Evolutionary conservation across 192 early-diverging fungal species (phyloP), one percentile per base, ranked within the genome.

Genomic region (Backusella parvicylindrica): DNA sequence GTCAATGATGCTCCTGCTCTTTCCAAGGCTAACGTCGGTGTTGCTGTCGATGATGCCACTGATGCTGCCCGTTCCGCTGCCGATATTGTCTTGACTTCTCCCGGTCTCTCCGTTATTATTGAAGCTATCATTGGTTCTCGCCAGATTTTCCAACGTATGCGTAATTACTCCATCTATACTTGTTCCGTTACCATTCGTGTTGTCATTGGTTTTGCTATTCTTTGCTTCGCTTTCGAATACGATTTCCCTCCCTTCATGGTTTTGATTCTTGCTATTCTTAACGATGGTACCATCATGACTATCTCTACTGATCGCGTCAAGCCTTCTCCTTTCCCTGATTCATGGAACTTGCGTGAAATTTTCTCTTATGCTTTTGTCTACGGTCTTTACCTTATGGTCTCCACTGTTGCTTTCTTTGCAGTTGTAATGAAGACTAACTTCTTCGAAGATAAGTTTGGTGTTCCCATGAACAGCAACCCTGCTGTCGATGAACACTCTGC

Each of bases 61-160:
- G 90, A 93, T 75, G 91, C 90, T 73, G 91, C 91, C 64, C 89
- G 90, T 71, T 90, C 89, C 79, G 92, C 92, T 74, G 89, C 92
- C 32, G 89, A 91, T 76, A 91, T 93, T 79, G 92, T 93, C 75
- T 86, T 93, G 71, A 91, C 89, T 38, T 86, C 88, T 76, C 88
- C 92, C 68, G 92, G 92, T 82, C 89, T 93, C 74, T 90, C 89
- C 21, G 93, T 94, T 65, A 95, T 95, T 79, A 95, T 97, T 68
- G 94, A 95, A 81, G 95, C 93, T 71, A 92, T 97, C 81, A 92
- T 93, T 84, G 89, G 89, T 86, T 94, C 93, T 79, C 93, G 95
- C 76, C 89, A 92, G 73, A 97, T 97, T 84, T 97, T 97, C 93
- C 95, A 97, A 86, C 95, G 95, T 80, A 97, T 97, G 95, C 89